Percentiles rank a stretch among this genome's conserved stretches.
Conservation (phyloP, 2,329 filamentous ascomycete genomes). For the Byssochlamys sp. region DNA sequence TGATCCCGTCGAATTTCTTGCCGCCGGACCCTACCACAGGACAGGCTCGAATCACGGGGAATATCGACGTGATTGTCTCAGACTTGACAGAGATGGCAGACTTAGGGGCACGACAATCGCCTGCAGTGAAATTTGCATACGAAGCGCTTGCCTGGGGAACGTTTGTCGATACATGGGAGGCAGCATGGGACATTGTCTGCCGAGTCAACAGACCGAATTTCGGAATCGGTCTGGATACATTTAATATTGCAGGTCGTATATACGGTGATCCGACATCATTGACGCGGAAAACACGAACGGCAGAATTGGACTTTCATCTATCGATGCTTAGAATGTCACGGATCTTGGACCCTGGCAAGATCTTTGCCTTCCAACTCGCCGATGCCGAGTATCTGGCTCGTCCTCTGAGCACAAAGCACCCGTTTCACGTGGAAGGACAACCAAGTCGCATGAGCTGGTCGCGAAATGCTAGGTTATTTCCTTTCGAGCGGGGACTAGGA, state of each 20-base stretch:
- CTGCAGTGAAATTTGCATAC: slow-evolving; percentile 57
- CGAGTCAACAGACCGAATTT: slow-evolving; percentile 60
- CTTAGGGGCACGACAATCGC: slow-evolving; percentile 46
- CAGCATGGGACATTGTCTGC: slow-evolving; percentile 58
- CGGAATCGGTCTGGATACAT: slow-evolving; percentile 66
- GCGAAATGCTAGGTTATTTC: slow-evolving; percentile 60
- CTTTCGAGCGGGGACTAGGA: slow-evolving; percentile 49
- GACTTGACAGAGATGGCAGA: slow-evolving; percentile 57
- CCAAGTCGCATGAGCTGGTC: slow-evolving; percentile 64
- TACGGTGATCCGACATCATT: slow-evolving; percentile 56
- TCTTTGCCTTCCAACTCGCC: slow-evolving; percentile 66
- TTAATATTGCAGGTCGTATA: slow-evolving; percentile 62
- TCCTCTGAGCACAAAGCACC: slow-evolving; percentile 49
- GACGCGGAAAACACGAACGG: slow-evolving; percentile 36
- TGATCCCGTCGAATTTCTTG: slow-evolving; percentile 60
- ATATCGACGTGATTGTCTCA: slow-evolving; percentile 45
- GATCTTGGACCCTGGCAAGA: slow-evolving; percentile 50
- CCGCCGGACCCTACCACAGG: slow-evolving; percentile 16
- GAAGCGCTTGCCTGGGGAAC: slow-evolving; percentile 66
- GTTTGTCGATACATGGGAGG: slow-evolving; percentile 60
- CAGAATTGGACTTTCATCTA: slow-evolving; percentile 47
- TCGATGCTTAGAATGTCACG: slow-evolving; percentile 47
- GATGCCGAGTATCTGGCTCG: slow-evolving; percentile 54
- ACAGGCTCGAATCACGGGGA: slow-evolving; percentile 30
- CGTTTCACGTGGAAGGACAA: slow-evolving; percentile 49